Evolutionary conservation across 352 stramenopile species (phyloP).

Genomic region (Pythium aristosporum): DNA sequence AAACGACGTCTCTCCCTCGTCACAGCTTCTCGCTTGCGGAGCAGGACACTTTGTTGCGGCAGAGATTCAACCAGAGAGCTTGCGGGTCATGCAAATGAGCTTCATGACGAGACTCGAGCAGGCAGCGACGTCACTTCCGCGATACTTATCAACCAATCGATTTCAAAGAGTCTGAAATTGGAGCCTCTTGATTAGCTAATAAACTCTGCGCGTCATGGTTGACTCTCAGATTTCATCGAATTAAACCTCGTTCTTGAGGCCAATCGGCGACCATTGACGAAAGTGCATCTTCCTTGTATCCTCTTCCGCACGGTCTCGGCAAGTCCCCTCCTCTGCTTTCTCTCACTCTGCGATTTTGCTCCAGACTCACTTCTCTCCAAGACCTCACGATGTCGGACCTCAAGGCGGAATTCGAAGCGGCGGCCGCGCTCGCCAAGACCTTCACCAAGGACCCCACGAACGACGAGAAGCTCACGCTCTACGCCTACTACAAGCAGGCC

Average conservation of each 20-base stretch:
- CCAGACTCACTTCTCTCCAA: conserved; percentile 14
- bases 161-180: background rate
- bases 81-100: too few relatives aligned
- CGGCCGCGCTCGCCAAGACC: conserved; percentile 72
- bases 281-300: conserved; percentile 2
- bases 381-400: conserved; percentile 73
- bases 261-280: conserved; percentile 2
- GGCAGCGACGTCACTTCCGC: conserved; percentile 10
- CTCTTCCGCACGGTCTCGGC: background rate
- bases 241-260: conserved; percentile 28
- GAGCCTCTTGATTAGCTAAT: conserved; percentile 21
- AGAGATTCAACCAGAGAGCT: background rate
- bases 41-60: background rate
- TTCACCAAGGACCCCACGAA: conserved; percentile 82
- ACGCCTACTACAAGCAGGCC: conserved; percentile 91
- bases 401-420: conserved; percentile 81
- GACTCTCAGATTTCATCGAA: conserved; percentile 7
- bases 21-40: background rate
- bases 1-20: background rate
- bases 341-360: conserved; percentile 46
- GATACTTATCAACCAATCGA: conserved; percentile 17
- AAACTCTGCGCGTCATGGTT: conserved; percentile 22
- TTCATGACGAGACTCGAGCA: conserved; percentile 1
- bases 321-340: background rate
- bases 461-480: conserved; percentile 89